These are phyloP conservation scores for Glaciozyma martinii DNA, from an alignment of 768 basidiomycete genomes.

Conservation along the genomic window DNA sequence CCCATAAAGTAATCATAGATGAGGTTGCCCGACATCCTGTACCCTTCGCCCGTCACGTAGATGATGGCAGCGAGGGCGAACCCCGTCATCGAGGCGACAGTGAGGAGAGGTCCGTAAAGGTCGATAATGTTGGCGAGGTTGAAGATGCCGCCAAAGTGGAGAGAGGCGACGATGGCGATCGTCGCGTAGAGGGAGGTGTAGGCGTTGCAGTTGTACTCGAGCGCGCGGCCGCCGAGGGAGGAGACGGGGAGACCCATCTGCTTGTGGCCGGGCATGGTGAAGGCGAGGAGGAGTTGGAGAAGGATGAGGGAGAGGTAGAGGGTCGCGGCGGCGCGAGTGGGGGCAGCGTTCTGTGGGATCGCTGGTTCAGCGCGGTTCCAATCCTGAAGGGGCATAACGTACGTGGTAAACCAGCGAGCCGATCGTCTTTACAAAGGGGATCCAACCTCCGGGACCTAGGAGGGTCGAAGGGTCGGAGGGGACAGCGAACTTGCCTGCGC, in stretches of 20 bases:
- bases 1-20: slow-evolving; percentile 85
- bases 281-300: slow-evolving; percentile 83
- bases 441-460: slow-evolving; percentile 16
- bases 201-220: slow-evolving; percentile 96
- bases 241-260: slow-evolving; percentile 96
- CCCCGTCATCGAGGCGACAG: slow-evolving; percentile 85
- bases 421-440: slow-evolving; percentile 14
- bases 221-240: slow-evolving; percentile 80
- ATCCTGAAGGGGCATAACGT: background rate
- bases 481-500: slow-evolving; percentile 15
- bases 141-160: slow-evolving; percentile 65
- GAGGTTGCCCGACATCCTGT: slow-evolving; percentile 90
- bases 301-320: slow-evolving; percentile 80
- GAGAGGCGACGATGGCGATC: slow-evolving; percentile 53
- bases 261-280: slow-evolving; percentile 78
- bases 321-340: slow-evolving; percentile 77
- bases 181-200: slow-evolving; percentile 74
- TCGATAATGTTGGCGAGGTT: slow-evolving; percentile 90
- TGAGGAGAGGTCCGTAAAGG: slow-evolving; percentile 91
- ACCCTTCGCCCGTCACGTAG: slow-evolving; percentile 72
- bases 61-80: slow-evolving; percentile 66
- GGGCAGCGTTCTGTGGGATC: slow-evolving; percentile 67
- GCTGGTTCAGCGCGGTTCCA: background rate
- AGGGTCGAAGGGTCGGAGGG: slow-evolving; percentile 9
- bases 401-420: slow-evolving; percentile 17